Percentiles rank a stretch among this genome's conserved stretches.
These are phyloP conservation scores for Anthracocystis panici-leucophaei DNA, from an alignment of 1,284 basidiomycete species.

Conservation along the genomic window DNA sequence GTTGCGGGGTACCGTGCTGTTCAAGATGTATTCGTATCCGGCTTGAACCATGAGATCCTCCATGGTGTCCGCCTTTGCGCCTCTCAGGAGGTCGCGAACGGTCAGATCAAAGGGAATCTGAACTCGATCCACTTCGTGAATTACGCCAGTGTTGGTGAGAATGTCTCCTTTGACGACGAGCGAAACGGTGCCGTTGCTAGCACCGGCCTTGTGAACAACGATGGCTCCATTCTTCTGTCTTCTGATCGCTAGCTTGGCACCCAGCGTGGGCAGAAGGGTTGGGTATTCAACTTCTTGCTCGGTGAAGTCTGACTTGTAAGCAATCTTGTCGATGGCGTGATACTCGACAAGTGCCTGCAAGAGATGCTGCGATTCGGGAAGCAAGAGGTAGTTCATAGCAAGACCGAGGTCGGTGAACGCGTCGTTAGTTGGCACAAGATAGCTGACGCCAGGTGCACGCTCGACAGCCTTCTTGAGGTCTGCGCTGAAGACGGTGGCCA, in stretches of 20 bases:
- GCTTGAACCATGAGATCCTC: conserved; percentile 76
- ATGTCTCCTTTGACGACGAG: conserved; percentile 73
- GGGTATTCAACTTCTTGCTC: conserved; percentile 56
- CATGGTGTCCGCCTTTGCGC: conserved; percentile 85
- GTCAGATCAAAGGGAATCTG: conserved; percentile 88
- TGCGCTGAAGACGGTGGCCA: conserved; percentile 75
- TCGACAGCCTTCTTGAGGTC: conserved; percentile 56
- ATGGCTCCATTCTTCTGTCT: conserved; percentile 51
- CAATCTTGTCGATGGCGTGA: conserved; percentile 82
- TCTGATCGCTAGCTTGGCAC: conserved; percentile 34
- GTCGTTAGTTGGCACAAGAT: conserved; percentile 87
- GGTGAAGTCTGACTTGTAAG: conserved; percentile 78
- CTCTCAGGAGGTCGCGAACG: conserved; percentile 83
- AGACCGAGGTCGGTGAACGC: conserved; percentile 91
- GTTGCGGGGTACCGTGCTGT: conserved; percentile 75
- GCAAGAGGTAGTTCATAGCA: conserved; percentile 85
- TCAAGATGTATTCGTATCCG: conserved; percentile 83
- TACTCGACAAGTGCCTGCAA: conserved; percentile 85
- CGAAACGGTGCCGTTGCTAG: conserved; percentile 20
- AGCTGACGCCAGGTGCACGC: conserved; percentile 77
- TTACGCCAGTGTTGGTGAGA: conserved; percentile 87
- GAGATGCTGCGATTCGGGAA: conserved; percentile 76
- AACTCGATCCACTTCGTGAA: conserved; percentile 87
- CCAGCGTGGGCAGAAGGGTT: conserved; percentile 57
- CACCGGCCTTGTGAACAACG: conserved; percentile 32